Percentiles rank a stretch among this genome's conserved stretches.
phyloP scores from a whole-genome alignment of 768 basidiomycete species.

The Tulasnella sp. region DNA sequence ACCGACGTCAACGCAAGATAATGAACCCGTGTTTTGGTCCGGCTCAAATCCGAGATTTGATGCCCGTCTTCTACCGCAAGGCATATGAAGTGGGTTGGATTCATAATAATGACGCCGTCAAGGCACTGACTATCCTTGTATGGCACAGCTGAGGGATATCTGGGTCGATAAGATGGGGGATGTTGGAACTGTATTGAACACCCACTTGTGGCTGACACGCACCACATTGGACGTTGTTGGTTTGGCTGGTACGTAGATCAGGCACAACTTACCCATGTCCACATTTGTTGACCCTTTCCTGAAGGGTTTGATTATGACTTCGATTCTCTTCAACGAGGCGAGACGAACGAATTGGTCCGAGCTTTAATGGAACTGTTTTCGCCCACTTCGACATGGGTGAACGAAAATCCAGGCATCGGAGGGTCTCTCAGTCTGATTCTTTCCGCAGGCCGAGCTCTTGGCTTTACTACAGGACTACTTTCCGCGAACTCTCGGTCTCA shows the following conservation, averaged over 20 bases:
- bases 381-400: not conserved
- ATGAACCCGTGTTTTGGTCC: conserved; percentile 53
- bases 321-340: conserved; percentile 24
- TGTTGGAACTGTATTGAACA: not conserved
- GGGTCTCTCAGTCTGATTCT: too few species aligned
- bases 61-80: conserved; percentile 45
- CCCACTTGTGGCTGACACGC: not conserved
- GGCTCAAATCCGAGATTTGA: conserved; percentile 44
- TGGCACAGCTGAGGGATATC: not conserved
- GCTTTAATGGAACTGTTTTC: conserved; percentile 25
- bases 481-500: not conserved
- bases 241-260: conserved; percentile 21
- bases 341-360: conserved; percentile 25
- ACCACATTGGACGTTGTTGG: conserved; percentile 24
- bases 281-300: not conserved
- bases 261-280: too few species aligned
- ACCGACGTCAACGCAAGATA: not conserved
- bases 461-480: not conserved
- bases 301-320: conserved; percentile 28
- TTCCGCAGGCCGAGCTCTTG: not conserved
- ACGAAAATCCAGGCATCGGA: too few species aligned
- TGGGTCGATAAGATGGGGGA: not conserved
- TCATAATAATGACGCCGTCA: too few species aligned
- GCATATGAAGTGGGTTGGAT: conserved; percentile 35
- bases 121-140: too few species aligned